Evolutionary conservation across 148 eudicot species (phyloP).

Genomic region (Suaeda aralocaspica): DNA sequence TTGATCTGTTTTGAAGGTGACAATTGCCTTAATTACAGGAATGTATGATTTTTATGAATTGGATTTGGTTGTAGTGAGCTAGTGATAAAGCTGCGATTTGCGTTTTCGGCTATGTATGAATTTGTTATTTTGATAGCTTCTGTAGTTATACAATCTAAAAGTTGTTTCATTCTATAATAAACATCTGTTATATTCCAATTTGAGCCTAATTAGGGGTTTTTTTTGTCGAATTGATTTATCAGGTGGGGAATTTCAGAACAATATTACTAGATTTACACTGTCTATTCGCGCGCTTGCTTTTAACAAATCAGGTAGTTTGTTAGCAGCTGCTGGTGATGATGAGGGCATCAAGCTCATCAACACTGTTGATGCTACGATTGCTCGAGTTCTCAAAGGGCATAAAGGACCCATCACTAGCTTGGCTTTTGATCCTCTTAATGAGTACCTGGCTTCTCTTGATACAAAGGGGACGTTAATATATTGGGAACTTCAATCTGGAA

Average conservation of each 20-base stretch:
- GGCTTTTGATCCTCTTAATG: slow-evolving; percentile 92
- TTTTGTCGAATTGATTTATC: slow-evolving; percentile 9
- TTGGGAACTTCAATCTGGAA: slow-evolving; percentile 91
- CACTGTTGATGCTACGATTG: slow-evolving; percentile 94
- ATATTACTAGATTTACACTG: slow-evolving; percentile 90
- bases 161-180: too few relatives aligned
- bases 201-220: slow-evolving; percentile 10
- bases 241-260: slow-evolving; percentile 96
- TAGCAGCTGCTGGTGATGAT: slow-evolving; percentile 98
- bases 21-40: background rate
- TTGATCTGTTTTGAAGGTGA: background rate
- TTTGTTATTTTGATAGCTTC: too few relatives aligned
- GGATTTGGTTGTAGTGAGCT: background rate
- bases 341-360: slow-evolving; percentile 97
- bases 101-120: background rate
- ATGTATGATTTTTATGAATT: background rate
- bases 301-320: slow-evolving; percentile 85
- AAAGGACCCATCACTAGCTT: slow-evolving; percentile 72
- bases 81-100: background rate
- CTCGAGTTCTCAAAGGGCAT: slow-evolving; percentile 91
- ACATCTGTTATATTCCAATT: too few relatives aligned
- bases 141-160: too few relatives aligned
- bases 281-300: slow-evolving; percentile 85
- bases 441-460: slow-evolving; percentile 88
- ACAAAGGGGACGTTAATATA: slow-evolving; percentile 70